phyloP scores from a whole-genome alignment of 2,329 filamentous ascomycete genomes.

The Acarospora socialis region DNA sequence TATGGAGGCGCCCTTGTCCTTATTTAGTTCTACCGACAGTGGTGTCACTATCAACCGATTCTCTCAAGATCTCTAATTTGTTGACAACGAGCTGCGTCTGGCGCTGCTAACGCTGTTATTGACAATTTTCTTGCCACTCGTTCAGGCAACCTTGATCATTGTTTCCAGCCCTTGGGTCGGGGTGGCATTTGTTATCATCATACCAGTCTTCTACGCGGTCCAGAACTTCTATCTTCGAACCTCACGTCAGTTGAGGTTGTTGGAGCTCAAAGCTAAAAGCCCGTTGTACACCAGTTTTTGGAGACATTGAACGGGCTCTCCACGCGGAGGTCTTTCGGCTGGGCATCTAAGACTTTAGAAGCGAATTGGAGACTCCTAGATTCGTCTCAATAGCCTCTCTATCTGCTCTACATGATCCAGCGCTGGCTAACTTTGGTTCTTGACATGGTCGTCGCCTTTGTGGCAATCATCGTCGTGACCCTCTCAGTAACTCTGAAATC shows the following conservation, averaged over 20 bases:
- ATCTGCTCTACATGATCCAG: slow-evolving; percentile 23
- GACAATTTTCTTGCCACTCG: slow-evolving; percentile 14
- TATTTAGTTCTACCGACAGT: slow-evolving; percentile 30
- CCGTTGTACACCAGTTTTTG: slow-evolving; percentile 28
- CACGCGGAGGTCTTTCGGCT: slow-evolving; percentile 18
- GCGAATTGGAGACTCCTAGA: slow-evolving; percentile 21
- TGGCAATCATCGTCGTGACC: slow-evolving; percentile 24
- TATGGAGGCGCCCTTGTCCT: slow-evolving; percentile 28
- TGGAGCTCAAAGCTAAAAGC: slow-evolving; percentile 30
- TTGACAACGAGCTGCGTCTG: slow-evolving; percentile 30
- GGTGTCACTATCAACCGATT: slow-evolving; percentile 35
- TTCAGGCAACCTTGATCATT: slow-evolving; percentile 16
- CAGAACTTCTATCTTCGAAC: slow-evolving; percentile 30
- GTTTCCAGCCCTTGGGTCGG: slow-evolving; percentile 18
- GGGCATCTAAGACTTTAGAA: slow-evolving; percentile 10
- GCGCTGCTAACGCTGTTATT: slow-evolving; percentile 20
- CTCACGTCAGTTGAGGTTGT: slow-evolving; percentile 28
- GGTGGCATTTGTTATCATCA: slow-evolving; percentile 16
- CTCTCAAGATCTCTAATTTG: slow-evolving; percentile 34
- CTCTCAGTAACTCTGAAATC: slow-evolving; percentile 23
- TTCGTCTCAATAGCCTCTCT: slow-evolving; percentile 22
- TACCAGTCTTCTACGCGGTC: slow-evolving; percentile 17
- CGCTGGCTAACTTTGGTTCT: slow-evolving; percentile 27
- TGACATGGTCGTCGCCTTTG: slow-evolving; percentile 24
- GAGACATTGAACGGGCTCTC: slow-evolving; percentile 15